These are phyloP conservation scores for Endothia cerciana DNA, from an alignment of 2,329 filamentous ascomycete species.

Conservation along the genomic window DNA sequence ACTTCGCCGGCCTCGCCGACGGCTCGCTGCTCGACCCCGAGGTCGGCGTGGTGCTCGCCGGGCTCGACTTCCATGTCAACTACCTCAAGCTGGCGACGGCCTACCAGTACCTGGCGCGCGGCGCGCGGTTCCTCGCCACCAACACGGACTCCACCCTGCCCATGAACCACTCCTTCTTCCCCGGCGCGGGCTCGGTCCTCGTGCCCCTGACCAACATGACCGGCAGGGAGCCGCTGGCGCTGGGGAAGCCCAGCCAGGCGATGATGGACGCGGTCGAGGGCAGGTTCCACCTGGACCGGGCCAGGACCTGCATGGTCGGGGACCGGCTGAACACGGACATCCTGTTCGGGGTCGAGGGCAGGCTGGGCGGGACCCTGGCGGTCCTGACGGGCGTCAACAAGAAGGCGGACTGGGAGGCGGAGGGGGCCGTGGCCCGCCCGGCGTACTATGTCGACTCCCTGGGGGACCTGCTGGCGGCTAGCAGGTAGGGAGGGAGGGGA, in stretches of 20 bases:
- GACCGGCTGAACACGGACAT: conserved; percentile 96
- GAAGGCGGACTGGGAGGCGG: conserved; percentile 79
- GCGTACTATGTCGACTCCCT: conserved; percentile 83
- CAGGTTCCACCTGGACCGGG: conserved; percentile 86
- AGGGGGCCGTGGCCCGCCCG: conserved; percentile 71
- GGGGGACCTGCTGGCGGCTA: conserved; percentile 64
- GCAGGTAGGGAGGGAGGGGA: background rate
- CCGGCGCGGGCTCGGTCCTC: conserved; percentile 83
- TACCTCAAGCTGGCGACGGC: conserved; percentile 89
- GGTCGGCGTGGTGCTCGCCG: conserved; percentile 86
- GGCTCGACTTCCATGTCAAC: conserved; percentile 92
- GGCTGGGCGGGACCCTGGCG: conserved; percentile 85
- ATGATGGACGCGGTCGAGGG: conserved; percentile 99
- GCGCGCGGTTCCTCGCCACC: conserved; percentile 87
- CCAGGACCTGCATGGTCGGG: conserved; percentile 91
- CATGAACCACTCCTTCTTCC: conserved; percentile 80
- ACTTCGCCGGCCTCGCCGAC: conserved; percentile 79
- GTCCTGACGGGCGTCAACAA: conserved; percentile 89
- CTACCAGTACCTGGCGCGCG: conserved; percentile 81
- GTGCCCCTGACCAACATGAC: conserved; percentile 77
- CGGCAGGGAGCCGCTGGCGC: conserved; percentile 69
- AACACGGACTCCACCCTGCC: conserved; percentile 92
- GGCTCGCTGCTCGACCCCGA: conserved; percentile 79
- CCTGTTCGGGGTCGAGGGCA: conserved; percentile 88
- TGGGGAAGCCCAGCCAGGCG: conserved; percentile 95